A percentile compares a stretch with the other conserved stretches of the same genome.
phyloP scores from a whole-genome alignment of 306 rosid genomes.

The Vicia sativa region DNA sequence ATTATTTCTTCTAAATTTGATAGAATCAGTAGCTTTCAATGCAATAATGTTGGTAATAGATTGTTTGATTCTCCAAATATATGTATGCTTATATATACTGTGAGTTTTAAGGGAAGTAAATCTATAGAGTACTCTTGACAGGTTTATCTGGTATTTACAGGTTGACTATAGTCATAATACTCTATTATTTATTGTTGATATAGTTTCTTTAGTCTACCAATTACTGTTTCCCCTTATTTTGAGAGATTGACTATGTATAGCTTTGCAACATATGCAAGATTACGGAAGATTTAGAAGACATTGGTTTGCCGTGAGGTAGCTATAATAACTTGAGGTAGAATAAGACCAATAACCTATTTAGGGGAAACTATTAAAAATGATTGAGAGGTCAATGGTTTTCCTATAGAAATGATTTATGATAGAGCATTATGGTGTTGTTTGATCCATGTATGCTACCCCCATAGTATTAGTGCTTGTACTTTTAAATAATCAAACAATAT shows the following conservation, averaged over 20 bases:
- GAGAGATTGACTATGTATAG: not conserved
- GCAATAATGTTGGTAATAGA: too few species aligned
- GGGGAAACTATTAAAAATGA: not conserved
- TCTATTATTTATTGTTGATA: too few species aligned
- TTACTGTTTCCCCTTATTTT: too few species aligned
- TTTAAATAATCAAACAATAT: constrained; percentile 4
- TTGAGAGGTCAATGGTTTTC: not conserved
- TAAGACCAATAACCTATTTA: not conserved
- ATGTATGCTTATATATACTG: too few species aligned
- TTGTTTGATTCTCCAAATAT: too few species aligned
- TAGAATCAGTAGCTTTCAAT: too few species aligned
- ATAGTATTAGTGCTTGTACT: not conserved
- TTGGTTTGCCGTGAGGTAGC: not conserved
- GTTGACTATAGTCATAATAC: too few species aligned
- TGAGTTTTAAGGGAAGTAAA: too few species aligned
- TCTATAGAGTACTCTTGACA: too few species aligned
- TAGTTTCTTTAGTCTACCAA: too few species aligned
- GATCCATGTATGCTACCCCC: not conserved
- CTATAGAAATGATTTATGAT: not conserved
- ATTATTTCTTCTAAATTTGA: too few species aligned
- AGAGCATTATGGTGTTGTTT: not conserved
- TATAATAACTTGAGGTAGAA: not conserved
- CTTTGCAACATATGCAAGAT: not conserved
- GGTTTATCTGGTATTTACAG: too few species aligned
- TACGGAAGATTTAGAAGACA: not conserved